These are phyloP conservation scores for Monosporascus sp. DNA, from an alignment of 2,329 filamentous ascomycete genomes.

Conservation along the genomic window DNA sequence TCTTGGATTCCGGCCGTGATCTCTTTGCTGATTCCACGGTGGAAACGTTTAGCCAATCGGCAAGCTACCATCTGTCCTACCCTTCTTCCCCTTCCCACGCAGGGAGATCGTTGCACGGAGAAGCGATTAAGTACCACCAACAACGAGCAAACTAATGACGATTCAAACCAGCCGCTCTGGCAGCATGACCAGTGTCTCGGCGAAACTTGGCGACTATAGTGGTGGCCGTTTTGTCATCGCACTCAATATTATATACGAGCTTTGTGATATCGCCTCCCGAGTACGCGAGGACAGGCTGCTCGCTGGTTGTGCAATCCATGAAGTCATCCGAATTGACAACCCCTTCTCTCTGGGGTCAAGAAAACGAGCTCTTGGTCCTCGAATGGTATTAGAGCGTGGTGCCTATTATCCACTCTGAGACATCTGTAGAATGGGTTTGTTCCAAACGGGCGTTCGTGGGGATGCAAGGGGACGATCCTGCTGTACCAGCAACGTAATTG, in stretches of 20 bases:
- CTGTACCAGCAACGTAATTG: neutral
- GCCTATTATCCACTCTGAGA: neutral
- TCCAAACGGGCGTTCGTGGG: neutral
- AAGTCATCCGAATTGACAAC: no score
- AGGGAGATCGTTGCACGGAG: neutral
- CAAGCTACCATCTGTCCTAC: neutral
- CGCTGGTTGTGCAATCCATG: no score
- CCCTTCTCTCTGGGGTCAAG: no score
- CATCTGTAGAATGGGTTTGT: no score
- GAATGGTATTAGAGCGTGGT: no score
- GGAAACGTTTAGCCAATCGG: neutral
- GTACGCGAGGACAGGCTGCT: neutral
- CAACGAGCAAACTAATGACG: neutral
- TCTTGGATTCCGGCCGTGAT: neutral
- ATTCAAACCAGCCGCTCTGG: neutral
- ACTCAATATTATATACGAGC: neutral
- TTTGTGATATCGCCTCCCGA: no score
- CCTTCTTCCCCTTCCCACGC: neutral
- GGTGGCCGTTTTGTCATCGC: conserved; percentile 17
- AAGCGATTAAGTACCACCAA: neutral
- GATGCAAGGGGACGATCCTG: neutral
- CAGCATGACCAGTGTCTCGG: neutral
- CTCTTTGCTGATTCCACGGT: neutral
- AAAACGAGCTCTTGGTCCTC: no score
- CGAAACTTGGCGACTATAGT: conserved; percentile 14